These are phyloP conservation scores for Hymenoscyphus occultus DNA, from an alignment of 2,329 filamentous ascomycete species.

Conservation along the genomic window DNA sequence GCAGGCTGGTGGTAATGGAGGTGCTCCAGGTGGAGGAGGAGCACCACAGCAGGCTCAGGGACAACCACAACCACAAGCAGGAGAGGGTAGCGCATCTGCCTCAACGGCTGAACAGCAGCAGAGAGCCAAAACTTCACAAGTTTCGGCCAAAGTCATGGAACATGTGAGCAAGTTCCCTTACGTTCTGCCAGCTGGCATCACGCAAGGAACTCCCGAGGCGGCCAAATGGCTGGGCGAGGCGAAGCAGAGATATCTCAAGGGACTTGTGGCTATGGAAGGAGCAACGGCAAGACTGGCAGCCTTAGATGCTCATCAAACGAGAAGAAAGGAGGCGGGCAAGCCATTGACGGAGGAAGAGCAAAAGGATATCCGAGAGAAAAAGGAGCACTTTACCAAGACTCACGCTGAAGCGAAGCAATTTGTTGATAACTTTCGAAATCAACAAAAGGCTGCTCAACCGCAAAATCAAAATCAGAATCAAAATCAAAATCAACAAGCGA, in stretches of 20 bases:
- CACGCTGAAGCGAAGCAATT: conserved; percentile 48
- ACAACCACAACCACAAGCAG: conserved; percentile 16
- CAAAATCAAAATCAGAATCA: conserved; percentile 33
- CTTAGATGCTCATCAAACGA: conserved; percentile 44
- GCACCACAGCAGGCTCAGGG: conserved; percentile 16
- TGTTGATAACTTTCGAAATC: conserved; percentile 46
- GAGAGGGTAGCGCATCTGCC: conserved; percentile 15
- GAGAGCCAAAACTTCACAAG: conserved; percentile 19
- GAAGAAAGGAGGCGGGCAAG: conserved; percentile 44
- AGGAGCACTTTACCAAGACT: conserved; percentile 44
- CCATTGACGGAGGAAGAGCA: conserved; percentile 48
- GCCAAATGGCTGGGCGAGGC: conserved; percentile 49
- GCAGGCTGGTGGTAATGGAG: not conserved
- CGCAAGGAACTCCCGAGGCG: conserved; percentile 43
- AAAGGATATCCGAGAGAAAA: conserved; percentile 44
- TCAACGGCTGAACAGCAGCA: conserved; percentile 11
- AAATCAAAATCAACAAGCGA: conserved; percentile 26
- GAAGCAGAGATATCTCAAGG: conserved; percentile 47
- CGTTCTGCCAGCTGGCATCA: conserved; percentile 42
- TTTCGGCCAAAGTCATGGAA: conserved; percentile 39
- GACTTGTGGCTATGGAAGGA: conserved; percentile 49
- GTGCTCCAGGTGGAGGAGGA: no score
- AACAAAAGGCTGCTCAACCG: conserved; percentile 24
- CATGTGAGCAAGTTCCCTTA: conserved; percentile 50
- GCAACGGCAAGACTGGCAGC: conserved; percentile 41